These are phyloP conservation scores for Ceratocystis diversiconidia DNA, from an alignment of 2,329 filamentous ascomycete genomes.

Conservation along the genomic window DNA sequence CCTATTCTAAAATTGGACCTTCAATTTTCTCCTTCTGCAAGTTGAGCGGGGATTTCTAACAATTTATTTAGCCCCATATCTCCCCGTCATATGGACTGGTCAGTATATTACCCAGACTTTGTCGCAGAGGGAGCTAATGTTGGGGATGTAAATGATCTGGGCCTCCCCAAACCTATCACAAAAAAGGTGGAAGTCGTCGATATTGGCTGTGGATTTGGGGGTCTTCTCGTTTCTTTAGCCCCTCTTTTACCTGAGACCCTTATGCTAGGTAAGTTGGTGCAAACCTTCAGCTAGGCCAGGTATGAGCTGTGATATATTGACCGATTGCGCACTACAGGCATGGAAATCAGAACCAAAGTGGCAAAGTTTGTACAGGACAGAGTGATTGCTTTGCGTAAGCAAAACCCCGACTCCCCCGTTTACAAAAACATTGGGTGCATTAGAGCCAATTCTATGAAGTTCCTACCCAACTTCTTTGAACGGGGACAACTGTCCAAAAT, in stretches of 20 bases:
- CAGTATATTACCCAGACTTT: conserved; percentile 65
- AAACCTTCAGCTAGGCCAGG: not conserved
- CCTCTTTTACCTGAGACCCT: conserved; percentile 69
- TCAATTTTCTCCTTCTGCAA: not conserved
- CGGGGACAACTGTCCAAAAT: conserved; percentile 72
- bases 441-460: conserved; percentile 96
- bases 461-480: conserved; percentile 92
- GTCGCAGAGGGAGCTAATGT: conserved; percentile 28
- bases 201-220: conserved; percentile 94
- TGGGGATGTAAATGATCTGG: conserved; percentile 10
- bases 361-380: conserved; percentile 82
- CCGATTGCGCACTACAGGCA: conserved; percentile 36
- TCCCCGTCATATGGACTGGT: conserved; percentile 85
- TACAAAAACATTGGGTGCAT: conserved; percentile 86
- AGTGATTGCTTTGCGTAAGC: conserved; percentile 63
- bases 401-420: conserved; percentile 37
- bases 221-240: conserved; percentile 71
- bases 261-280: conserved; percentile 53
- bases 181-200: conserved; percentile 81
- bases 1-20: conserved; percentile 18
- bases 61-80: conserved; percentile 48
- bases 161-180: conserved; percentile 14
- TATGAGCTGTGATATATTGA: not conserved
- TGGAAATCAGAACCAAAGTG: conserved; percentile 86
- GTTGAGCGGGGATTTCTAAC: conserved; percentile 8